Evolutionary conservation across 306 rosid genomes (phyloP), one percentile per base, ranked within the genome.

Genomic region (Quercus aquifolioides): DNA sequence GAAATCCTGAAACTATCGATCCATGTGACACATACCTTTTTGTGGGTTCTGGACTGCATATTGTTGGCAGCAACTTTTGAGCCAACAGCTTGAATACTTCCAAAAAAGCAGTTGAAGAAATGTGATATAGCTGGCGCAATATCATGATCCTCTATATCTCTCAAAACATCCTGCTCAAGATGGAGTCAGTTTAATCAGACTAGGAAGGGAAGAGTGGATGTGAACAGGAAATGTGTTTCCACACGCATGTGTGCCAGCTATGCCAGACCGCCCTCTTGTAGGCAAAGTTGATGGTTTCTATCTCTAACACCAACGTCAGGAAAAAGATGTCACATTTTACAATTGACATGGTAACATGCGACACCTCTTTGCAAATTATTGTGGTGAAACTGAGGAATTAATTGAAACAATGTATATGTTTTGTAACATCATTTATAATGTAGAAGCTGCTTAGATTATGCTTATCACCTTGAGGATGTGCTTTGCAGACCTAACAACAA

Each of bases 401-500:
- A 20, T 54, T 12, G 14, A 49, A 33, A 38, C n/a, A n/a, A 41
- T 20, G 31, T 23, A 43, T 2, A 11, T 4, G 0, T 3, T 43
- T 18, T 0, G 2, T 64, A 41, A 41, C 41, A 64, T 1, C 6
- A 2, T 30, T 15, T 64, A 70, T 25, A 65, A 72, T 11, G 43
- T 54, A 75, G 25, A 70, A 82, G 70, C 30, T 57, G 43, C 38
- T 49, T 74, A 76, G 77, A 72, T 79, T n/a, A 52, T 52, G 65
- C 60, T 74, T 26, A 46, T 84, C 82, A 95, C 98, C 98, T 96
- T 96, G 67, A 93, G 84, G 70, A 90, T 83, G 88, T 96, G 99
- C 89, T 96, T 96, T 19, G 98, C 97, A 71, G 99, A 90, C 84
- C 99, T 90, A 74, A 90, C 98, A 60, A 92, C 89, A 86, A 96